A percentile compares a stretch with the other conserved stretches of the same genome.
phyloP scores from a whole-genome alignment of 2,329 filamentous ascomycete genomes.

The Exophiala sp. region DNA sequence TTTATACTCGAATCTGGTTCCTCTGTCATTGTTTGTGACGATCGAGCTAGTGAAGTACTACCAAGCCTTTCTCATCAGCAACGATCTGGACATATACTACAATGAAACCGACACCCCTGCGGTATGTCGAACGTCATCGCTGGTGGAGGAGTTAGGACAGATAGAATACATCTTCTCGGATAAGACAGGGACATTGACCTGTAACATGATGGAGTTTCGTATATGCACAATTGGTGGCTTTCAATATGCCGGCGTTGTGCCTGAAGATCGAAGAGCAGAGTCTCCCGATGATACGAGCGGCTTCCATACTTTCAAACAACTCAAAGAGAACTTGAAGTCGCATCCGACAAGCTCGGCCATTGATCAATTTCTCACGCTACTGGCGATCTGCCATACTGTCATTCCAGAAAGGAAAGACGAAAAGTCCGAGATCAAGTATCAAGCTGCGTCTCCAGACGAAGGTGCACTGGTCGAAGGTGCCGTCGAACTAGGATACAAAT shows the following conservation, averaged over 20 bases:
- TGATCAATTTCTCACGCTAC: slow-evolving; percentile 80
- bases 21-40: slow-evolving; percentile 96
- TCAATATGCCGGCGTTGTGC: slow-evolving; percentile 87
- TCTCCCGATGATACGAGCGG: slow-evolving; percentile 70
- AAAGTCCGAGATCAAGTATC: slow-evolving; percentile 87
- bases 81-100: slow-evolving; percentile 96
- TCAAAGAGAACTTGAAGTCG: slow-evolving; percentile 65
- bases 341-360: slow-evolving; percentile 61
- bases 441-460: slow-evolving; percentile 95
- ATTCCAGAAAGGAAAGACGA: slow-evolving; percentile 85
- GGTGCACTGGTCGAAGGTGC: slow-evolving; percentile 95
- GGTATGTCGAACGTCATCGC: slow-evolving; percentile 89
- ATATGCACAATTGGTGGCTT: slow-evolving; percentile 90
- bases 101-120: slow-evolving; percentile 92
- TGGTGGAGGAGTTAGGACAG: slow-evolving; percentile 96
- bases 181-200: slow-evolving; percentile 96
- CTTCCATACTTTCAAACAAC: slow-evolving; percentile 77
- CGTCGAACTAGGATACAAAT: slow-evolving; percentile 78
- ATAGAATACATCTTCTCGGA: slow-evolving; percentile 99
- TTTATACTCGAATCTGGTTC: slow-evolving; percentile 90
- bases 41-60: slow-evolving; percentile 98
- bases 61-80: slow-evolving; percentile 96
- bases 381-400: slow-evolving; percentile 92
- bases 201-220: slow-evolving; percentile 98
- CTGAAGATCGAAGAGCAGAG: slow-evolving; percentile 81